Base-by-base conservation (phyloP, 1,139 yeast species). In the Candida frijolesensis region DNA sequence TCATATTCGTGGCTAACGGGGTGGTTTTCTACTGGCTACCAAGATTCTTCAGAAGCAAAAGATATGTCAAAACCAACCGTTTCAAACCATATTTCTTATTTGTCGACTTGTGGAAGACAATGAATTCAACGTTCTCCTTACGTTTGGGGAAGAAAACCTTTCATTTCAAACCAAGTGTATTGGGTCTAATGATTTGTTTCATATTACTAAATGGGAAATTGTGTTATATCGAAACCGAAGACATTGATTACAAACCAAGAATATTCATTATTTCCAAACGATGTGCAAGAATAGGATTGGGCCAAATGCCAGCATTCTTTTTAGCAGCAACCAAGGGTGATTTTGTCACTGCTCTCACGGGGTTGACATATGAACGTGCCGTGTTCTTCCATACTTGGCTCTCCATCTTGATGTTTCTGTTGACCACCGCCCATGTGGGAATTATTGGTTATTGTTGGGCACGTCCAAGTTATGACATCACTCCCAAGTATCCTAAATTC, bases 301-400 rank as follows among this genome's bases (percentile, higher is more conserved):
- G 78, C 0, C 74, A 73, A 51, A 55, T 78, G 27, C 80, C 81
- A 0, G 56, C 71, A 5, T 56, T 78, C 30, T 66, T 73, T 48
- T 49, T 77, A 8, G 59, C 71, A 47, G 65, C 74, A 2, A 62
- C 70, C 22, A 78, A 77, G 53, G 71, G 75, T 53, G 80, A 78
- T 54, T 54, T 76, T 12, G 53, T 79, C 1, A 64, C 77, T 2
- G 61, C 74, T 1, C 49, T 77, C 4, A 63, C 79, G 1, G 83
- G 83, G 0, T 63, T 79, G 38, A 66, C 75, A 16, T 73, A 67
- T 48, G 82, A 78, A 51, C 64, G 76, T 46, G 52, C 76, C 4
- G 60, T 64, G 2, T 63, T 72, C 34, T 58, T 78, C 30, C 83
- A 79, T 56, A 67, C 70, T 44, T 78, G 82, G 82, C 59, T 78